Evolutionary conservation across 805 yeast genomes (phyloP).

Genomic region (Clavispora fructus): DNA sequence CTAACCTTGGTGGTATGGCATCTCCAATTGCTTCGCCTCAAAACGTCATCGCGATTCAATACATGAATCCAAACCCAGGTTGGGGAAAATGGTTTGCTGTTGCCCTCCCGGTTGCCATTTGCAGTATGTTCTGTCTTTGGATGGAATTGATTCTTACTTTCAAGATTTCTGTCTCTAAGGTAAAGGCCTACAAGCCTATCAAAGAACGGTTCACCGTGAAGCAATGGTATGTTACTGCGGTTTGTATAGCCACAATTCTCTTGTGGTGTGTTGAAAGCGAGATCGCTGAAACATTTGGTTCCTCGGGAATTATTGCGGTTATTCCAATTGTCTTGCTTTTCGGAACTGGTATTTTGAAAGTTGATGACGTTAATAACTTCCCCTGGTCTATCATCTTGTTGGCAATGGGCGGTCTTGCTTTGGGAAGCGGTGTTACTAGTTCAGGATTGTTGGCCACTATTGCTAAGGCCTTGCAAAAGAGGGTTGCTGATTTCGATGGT

Average conservation of each 20-base stretch:
- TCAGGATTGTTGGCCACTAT: constrained; percentile 80
- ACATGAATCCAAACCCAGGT: constrained; percentile 70
- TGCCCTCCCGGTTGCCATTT: constrained; percentile 70
- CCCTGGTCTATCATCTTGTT: constrained; percentile 94
- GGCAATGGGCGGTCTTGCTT: constrained; percentile 97
- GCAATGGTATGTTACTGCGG: constrained; percentile 70
- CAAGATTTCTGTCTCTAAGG: constrained; percentile 45
- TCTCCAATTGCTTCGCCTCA: constrained; percentile 98
- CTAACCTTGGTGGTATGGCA: constrained; percentile 94
- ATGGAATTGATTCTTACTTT: constrained; percentile 61
- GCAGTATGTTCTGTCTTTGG: constrained; percentile 70
- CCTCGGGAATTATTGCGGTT: constrained; percentile 94
- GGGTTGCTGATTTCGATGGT: constrained; percentile 62
- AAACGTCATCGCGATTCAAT: constrained; percentile 82
- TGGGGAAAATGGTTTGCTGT: constrained; percentile 96
- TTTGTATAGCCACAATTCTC: constrained; percentile 66
- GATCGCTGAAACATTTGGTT: constrained; percentile 73
- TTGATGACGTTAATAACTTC: constrained; percentile 92
- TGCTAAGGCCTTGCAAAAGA: constrained; percentile 61
- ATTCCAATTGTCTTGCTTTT: constrained; percentile 87
- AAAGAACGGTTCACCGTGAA: constrained; percentile 62
- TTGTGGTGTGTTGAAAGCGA: constrained; percentile 88
- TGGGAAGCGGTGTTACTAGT: constrained; percentile 91
- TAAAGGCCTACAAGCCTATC: constrained; percentile 55
- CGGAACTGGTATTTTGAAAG: constrained; percentile 80